Evolutionary conservation across 139 green algal species (phyloP).

Genomic region (Edaphochlamys debaryana): DNA sequence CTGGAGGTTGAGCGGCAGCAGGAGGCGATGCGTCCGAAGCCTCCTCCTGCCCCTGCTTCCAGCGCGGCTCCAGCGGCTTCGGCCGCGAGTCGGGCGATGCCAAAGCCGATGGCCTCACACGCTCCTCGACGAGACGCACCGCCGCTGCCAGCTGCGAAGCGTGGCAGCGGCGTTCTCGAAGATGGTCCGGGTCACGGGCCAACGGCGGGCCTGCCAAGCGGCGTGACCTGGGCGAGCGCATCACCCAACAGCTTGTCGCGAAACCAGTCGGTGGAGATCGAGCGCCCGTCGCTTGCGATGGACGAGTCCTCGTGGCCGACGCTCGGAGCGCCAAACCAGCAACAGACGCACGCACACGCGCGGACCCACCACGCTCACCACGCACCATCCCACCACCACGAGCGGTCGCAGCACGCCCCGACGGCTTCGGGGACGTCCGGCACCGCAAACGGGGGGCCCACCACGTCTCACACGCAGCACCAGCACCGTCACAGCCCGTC

Average conservation of each 20-base stretch:
- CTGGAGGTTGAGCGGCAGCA: slow-evolving; percentile 2
- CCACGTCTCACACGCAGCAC: neutral
- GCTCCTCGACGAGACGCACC: slow-evolving; percentile 16
- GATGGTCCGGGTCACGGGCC: neutral
- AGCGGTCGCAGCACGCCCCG: neutral
- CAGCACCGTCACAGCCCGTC: slow-evolving; percentile 28
- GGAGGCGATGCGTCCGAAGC: slow-evolving; percentile 11
- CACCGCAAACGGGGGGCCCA: too few species aligned
- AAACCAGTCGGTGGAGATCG: slow-evolving; percentile 38
- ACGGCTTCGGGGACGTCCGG: too few species aligned
- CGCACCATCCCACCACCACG: neutral
- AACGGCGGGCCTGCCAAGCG: slow-evolving; percentile 36
- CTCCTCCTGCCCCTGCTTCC: neutral
- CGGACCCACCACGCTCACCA: slow-evolving; percentile 3
- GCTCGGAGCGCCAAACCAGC: slow-evolving; percentile 1
- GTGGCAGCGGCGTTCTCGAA: slow-evolving; percentile 8
- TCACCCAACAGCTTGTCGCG: slow-evolving; percentile 18
- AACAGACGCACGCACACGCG: neutral
- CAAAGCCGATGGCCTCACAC: neutral
- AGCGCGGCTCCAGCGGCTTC: neutral
- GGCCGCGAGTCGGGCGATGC: neutral
- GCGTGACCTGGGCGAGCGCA: slow-evolving; percentile 42
- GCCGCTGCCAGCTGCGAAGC: slow-evolving; percentile 14
- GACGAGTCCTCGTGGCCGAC: slow-evolving; percentile 62
- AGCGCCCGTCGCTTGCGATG: slow-evolving; percentile 20